These are phyloP conservation scores for Leucocoprinus birnbaumii DNA, from an alignment of 768 basidiomycete species.

Conservation along the genomic window DNA sequence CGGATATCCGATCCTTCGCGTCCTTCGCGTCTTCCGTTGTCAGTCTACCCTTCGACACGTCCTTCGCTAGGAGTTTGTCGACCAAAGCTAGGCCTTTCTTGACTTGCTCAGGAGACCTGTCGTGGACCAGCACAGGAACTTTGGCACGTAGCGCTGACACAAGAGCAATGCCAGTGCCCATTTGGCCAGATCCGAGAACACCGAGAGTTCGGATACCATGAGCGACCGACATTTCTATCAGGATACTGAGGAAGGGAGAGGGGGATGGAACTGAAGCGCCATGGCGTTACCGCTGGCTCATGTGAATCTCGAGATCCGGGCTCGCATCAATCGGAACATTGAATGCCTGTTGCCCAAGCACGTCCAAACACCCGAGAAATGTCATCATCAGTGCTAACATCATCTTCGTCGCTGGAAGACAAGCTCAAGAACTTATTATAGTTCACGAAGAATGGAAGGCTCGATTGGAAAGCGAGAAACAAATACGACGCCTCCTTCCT, in stretches of 20 bases:
- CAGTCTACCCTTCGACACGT: slow-evolving; percentile 80
- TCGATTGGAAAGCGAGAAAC: no score
- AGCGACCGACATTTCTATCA: slow-evolving; percentile 27
- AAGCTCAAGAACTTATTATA: no score
- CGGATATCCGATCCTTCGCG: slow-evolving; percentile 60
- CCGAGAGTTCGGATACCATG: slow-evolving; percentile 78
- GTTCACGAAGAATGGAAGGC: no score
- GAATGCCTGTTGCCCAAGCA: neutral
- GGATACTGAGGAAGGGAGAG: neutral
- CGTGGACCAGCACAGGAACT: slow-evolving; percentile 83
- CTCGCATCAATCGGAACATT: neutral
- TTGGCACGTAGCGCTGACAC: slow-evolving; percentile 84
- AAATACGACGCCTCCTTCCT: no score
- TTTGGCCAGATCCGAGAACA: slow-evolving; percentile 82
- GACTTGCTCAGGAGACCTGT: slow-evolving; percentile 74
- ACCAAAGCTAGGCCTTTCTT: slow-evolving; percentile 68
- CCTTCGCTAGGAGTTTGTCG: slow-evolving; percentile 85
- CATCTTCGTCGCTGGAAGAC: no score
- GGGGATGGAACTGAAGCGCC: slow-evolving; percentile 2
- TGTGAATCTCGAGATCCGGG: slow-evolving; percentile 4
- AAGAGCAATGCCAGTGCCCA: slow-evolving; percentile 91
- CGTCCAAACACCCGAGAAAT: neutral
- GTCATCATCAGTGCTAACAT: no score
- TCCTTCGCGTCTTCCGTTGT: slow-evolving; percentile 68
- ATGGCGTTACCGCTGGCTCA: neutral